Percentiles rank a stretch among this genome's conserved stretches.
phyloP scores from a whole-genome alignment of 2,329 filamentous ascomycete species.

The Thielaviopsis euricoi region DNA sequence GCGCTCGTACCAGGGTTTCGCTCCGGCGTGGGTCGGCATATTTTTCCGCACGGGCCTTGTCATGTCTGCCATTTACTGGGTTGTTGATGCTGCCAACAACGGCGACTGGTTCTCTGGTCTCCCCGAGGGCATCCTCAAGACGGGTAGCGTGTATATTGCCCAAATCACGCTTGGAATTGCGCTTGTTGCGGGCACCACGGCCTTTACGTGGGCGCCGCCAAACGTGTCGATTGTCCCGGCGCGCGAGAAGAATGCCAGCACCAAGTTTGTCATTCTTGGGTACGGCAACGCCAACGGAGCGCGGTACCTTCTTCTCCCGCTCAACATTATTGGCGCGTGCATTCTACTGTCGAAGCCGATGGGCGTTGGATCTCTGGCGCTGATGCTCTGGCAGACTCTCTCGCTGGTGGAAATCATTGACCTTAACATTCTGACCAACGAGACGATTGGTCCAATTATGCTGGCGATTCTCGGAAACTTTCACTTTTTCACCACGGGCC shows the following conservation, averaged over 20 bases:
- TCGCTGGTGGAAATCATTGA: constrained; percentile 53
- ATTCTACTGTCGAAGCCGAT: constrained; percentile 84
- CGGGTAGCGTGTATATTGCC: constrained; percentile 57
- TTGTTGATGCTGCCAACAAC: constrained; percentile 76
- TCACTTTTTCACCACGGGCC: constrained; percentile 95
- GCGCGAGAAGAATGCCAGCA: constrained; percentile 25
- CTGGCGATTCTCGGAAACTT: constrained; percentile 82
- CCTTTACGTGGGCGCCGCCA: constrained; percentile 73
- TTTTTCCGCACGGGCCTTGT: constrained; percentile 62
- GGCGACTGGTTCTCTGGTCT: constrained; percentile 55
- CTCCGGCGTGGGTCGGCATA: constrained; percentile 68
- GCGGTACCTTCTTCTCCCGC: constrained; percentile 69
- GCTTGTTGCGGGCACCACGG: constrained; percentile 67
- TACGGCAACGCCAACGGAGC: constrained; percentile 89
- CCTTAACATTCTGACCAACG: constrained; percentile 41
- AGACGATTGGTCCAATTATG: constrained; percentile 66
- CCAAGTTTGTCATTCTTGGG: constrained; percentile 63
- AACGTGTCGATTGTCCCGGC: constrained; percentile 56
- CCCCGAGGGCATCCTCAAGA: constrained; percentile 50
- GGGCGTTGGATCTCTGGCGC: constrained; percentile 67
- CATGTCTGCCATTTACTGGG: constrained; percentile 70
- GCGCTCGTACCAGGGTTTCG: constrained; percentile 73
- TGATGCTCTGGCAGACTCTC: constrained; percentile 79
- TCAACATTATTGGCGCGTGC: constrained; percentile 61
- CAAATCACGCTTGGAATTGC: constrained; percentile 67